Evolutionary conservation across 78 protist species (phyloP), one percentile per base, ranked within the genome.

Genomic region (Dictyostelium capitatum): DNA sequence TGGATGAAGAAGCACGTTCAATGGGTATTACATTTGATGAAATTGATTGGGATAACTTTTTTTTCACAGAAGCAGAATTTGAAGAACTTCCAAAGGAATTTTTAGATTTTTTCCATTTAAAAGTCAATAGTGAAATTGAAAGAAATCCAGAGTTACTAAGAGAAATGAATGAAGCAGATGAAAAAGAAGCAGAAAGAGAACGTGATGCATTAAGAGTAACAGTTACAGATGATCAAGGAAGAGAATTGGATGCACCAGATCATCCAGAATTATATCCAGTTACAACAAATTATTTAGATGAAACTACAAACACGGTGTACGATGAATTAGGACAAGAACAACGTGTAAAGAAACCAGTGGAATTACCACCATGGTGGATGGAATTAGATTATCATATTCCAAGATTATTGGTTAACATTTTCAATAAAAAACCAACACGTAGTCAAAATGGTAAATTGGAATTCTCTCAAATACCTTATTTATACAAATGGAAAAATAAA

Each of bases 11-110:
- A 4, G 75, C 75, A 32, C 75, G 75, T 67, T 15, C 75, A 32
- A 32, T 32, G 10, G 48, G 48, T 67, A 43, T 32, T 32, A 5
- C 3, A 32, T 4, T 2, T 17, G 28, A 67, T 67, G 48, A 25
- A 19, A 67, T 67, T 41, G 75, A 67, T 32, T 67, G 75, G 75
- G 75, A 67, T 32, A 17, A 14, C 7, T 67, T 67, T 32, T 15
- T 12, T 32, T 67, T 30, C 14, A 67, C 50, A 12, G 17, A 67
- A 5, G 75, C 28, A 5, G 75, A 67, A 17, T 32, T 67, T 17
- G 25, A 11, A 67, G 75, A 4, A 15, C 17, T 67, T 9, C 75
- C 75, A 28, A 11, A 12, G 3, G n/a, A 10, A 67, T 32, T 32
- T 0, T 12, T 6, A 2, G 75, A 67, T 14, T 67, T 67, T 32